phyloP scores from a whole-genome alignment of 352 stramenopile genomes.

The Globisporangium sylvaticum region DNA sequence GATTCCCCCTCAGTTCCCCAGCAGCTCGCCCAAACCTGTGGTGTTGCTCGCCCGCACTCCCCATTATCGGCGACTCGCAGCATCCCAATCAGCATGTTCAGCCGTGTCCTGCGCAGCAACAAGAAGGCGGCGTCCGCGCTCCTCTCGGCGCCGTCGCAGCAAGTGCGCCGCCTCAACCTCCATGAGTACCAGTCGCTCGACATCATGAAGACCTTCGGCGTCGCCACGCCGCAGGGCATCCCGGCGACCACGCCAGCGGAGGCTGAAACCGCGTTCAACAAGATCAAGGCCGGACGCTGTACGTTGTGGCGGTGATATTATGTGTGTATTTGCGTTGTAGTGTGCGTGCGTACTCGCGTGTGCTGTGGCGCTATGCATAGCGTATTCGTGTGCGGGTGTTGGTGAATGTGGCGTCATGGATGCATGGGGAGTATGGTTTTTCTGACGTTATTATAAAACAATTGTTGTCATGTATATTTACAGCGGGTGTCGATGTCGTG shows the following conservation, averaged over 20 bases:
- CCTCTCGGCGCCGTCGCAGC: constrained; percentile 57
- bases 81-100: constrained; percentile 39
- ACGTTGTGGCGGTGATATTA: constrained; percentile 19
- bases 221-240: constrained; percentile 68
- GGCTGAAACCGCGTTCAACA: constrained; percentile 74
- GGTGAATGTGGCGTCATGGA: background rate
- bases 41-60: constrained; percentile 6
- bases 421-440: background rate
- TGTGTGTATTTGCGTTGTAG: background rate
- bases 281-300: constrained; percentile 73
- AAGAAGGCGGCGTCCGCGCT: constrained; percentile 32
- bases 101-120: constrained; percentile 35
- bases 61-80: background rate
- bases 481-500: constrained; percentile 88
- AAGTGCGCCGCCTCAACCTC: constrained; percentile 89
- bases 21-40: constrained; percentile 7
- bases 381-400: background rate
- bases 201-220: constrained; percentile 90
- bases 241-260: constrained; percentile 76
- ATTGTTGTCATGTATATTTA: background rate
- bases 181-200: constrained; percentile 94
- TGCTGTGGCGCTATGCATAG: background rate
- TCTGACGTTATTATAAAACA: background rate
- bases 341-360: background rate
- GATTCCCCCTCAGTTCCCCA: background rate